phyloP scores from a whole-genome alignment of 2,329 filamentous ascomycete genomes.

The Hymenoscyphus repandus region DNA sequence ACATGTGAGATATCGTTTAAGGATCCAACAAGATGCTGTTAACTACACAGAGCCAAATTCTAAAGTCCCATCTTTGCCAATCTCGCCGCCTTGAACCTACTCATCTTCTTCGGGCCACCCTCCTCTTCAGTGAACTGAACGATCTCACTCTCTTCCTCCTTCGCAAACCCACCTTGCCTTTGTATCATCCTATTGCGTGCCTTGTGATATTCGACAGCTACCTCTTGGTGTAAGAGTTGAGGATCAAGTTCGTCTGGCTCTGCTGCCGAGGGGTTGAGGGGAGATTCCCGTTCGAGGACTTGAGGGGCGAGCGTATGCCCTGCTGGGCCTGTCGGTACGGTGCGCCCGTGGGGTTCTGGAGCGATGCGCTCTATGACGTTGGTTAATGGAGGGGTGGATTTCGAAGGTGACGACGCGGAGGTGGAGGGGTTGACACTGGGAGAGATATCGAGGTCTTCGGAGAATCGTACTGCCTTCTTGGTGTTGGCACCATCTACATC shows the following conservation, averaged over 20 bases:
- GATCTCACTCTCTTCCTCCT: slow-evolving; percentile 58
- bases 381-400: slow-evolving; percentile 36
- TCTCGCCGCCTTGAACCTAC: slow-evolving; percentile 69
- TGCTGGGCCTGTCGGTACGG: slow-evolving; percentile 32
- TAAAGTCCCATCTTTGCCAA: slow-evolving; percentile 44
- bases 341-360: slow-evolving; percentile 17
- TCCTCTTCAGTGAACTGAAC: slow-evolving; percentile 63
- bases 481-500: not conserved
- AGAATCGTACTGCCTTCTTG: slow-evolving; percentile 77
- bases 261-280: slow-evolving; percentile 27
- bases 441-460: slow-evolving; percentile 67
- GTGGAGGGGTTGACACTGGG: slow-evolving; percentile 33
- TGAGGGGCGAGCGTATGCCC: slow-evolving; percentile 52
- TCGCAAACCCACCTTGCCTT: slow-evolving; percentile 74
- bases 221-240: slow-evolving; percentile 66
- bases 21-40: not conserved
- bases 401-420: slow-evolving; percentile 15
- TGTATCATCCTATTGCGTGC: slow-evolving; percentile 79
- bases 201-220: slow-evolving; percentile 77
- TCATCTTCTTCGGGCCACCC: slow-evolving; percentile 57
- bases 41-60: not conserved
- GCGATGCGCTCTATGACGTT: slow-evolving; percentile 38
- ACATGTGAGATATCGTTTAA: too few species aligned
- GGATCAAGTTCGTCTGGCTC: slow-evolving; percentile 67
- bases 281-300: slow-evolving; percentile 49